Evolutionary conservation across 352 stramenopile genomes (phyloP), one percentile per base, ranked within the genome.

Genomic region (Phytophthora pseudosyringae): DNA sequence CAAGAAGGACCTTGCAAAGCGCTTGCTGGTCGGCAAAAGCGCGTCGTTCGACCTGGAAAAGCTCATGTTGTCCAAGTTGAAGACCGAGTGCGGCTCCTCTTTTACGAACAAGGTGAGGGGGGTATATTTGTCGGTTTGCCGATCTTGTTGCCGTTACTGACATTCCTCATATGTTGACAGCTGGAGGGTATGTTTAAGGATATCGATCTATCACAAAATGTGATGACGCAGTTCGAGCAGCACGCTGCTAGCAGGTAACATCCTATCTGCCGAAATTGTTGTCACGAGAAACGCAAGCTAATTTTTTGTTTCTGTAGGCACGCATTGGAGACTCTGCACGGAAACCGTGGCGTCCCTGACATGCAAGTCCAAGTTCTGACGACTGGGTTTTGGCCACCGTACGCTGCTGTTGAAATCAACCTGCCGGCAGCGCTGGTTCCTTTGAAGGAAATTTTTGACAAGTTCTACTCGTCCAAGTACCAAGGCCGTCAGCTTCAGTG

Each of bases 151-250:
- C 8, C 4, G 31, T 32, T 41, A 40, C 54, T 72, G 43, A 60
- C 21, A 9, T 59, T 46, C 21, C 25, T 57, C 44, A 13, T 45
- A 8, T 57, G 26, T 46, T 48, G 21, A 47, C 54, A 94, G 83
- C 95, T 99, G 38, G 98, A 99, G 73, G 98, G 98, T 10, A 99
- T 99, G 97, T 99, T 99, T 74, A 98, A 98, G 74, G 98, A 99
- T 75, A 99, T 99, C 56, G 96, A 99, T 52, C 87, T 98, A 29
- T 98, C 90, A 16, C 77, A 92, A 47, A 98, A 98, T 44, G 89
- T 98, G 35, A 99, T 99, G 95, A 85, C 69, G 2, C 83, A 96
- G 55, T 98, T 98, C 69, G 69, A 91, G 29, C 77, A 97, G 58
- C 84, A 94, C 59, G 68, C 80, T 48, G 73, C 83, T 1, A 95